Base-by-base conservation (phyloP, 345 rosid genomes). In the Lepidium africanum region DNA sequence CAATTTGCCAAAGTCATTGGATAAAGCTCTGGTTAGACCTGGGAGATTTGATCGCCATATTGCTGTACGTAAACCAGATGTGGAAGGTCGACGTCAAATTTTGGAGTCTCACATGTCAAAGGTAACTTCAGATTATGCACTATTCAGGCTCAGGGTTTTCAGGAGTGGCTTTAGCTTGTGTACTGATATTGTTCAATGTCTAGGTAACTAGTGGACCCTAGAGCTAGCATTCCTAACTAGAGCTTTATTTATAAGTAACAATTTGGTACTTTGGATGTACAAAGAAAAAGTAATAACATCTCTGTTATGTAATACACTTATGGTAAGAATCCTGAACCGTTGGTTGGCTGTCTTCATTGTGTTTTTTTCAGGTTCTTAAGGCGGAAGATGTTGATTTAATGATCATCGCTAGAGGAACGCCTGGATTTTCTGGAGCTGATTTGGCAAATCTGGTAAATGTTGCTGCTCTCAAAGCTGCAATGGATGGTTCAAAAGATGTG, bases 351-450 rank as follows among this genome's bases (percentile, higher is more conserved):
- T 43, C 41, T 36, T 45, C 6, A 6, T 72, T 70, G 41, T 70
- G 58, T 9, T 48, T 65, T 54, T 30, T 67, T 41, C 84, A 91
- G 99, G 90, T 94, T 37, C 79, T 89, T 68, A 87, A 86, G 84
- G 90, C 85, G 9, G 91, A 89, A 39, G 99, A 91, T 80, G 96
- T 95, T 27, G 99, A 91, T 82, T 71, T 89, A 78, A 91, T 84
- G 91, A 87, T 89, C 73, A 89, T 94, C 7, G 97, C 99, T 21
- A 80, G 97, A 81, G 99, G 96, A 41, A 91, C 99, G 6, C 96
- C 99, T 39, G 97, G 99, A 46, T 89, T 91, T 75, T 94, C 97
- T 2, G 99, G 97, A 15, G 99, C 99, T 59, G 97, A 94, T 79
- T 87, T 91, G 48, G 97, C 99, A 5, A 91, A 91, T 61, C 59